Base-by-base conservation (phyloP, 805 yeast genomes). In the Candida lessepsii region DNA sequence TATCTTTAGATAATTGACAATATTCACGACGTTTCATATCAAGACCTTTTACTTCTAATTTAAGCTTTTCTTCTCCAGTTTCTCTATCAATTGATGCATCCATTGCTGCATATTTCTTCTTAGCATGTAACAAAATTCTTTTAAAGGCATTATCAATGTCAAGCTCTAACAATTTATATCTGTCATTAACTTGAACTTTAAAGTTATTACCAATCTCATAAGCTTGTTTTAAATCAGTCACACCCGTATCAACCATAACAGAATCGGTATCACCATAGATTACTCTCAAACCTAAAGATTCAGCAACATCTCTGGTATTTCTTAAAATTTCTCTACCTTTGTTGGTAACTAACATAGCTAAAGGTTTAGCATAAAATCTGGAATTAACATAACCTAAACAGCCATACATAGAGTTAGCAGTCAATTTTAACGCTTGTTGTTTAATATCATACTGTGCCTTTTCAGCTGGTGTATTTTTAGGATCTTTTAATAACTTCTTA, bases 341-440 rank as follows among this genome's bases (percentile, higher is more conserved):
- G 52, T 81, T 84, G 2, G 99, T 93, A 42, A 89, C 96, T 54
- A 93, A 71, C 90, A 87, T 87, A 4, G 99, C 99, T 51, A 93
- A 71, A 0, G 98, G 96, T 56, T 86, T 84, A 9, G 99, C 99
- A 56, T 90, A 91, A 61, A 93, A 93, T 54, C 99, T 76, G 16
- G 97, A 88, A 53, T 84, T 77, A 5, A 84, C 85, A 60, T 82
- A 90, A 51, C 99, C 99, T 53, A 93, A 75, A 76, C 98, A 93
- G 57, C 99, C 99, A 66, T 93, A 93, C 97, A 93, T 91, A n/a
- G 99, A 93, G 64, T 93, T 93, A 20, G 99, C 99, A 2, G 99
- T 95, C 58, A 93, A 73, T 60, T 93, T 93, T 58, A 93, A 76
- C 0, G 99, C 98, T 60, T 85, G 95, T 63, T 93, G 99, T 56